These are phyloP conservation scores for Crithidia brevicula DNA, from an alignment of 208 protist species.

Conservation along the genomic window DNA sequence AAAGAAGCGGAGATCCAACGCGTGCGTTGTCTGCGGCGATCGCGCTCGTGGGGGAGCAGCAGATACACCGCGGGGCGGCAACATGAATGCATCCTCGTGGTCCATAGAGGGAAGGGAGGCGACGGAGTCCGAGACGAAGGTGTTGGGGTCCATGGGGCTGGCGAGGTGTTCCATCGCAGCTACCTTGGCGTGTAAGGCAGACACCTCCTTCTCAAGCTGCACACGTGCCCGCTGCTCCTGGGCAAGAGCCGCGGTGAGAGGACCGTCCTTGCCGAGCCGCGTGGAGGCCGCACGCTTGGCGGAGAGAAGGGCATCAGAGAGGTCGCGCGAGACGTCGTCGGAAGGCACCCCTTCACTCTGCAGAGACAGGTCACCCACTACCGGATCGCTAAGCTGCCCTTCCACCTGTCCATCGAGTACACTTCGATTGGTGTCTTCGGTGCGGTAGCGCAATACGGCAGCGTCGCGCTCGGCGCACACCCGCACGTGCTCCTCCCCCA, in stretches of 20 bases:
- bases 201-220: slow-evolving; percentile 17
- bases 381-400: neutral
- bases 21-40: slow-evolving; percentile 28
- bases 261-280: neutral
- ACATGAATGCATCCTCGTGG: neutral
- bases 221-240: slow-evolving; percentile 3
- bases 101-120: neutral
- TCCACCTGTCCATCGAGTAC: neutral
- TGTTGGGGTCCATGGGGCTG: neutral
- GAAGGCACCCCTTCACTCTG: slow-evolving; percentile 12
- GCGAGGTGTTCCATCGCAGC: slow-evolving; percentile 12
- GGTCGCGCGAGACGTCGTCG: slow-evolving; percentile 16
- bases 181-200: slow-evolving; percentile 11
- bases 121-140: neutral
- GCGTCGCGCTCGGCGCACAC: slow-evolving; percentile 20
- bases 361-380: slow-evolving; percentile 15
- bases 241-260: neutral
- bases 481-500: slow-evolving; percentile 18
- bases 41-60: slow-evolving; percentile 24
- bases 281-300: slow-evolving; percentile 2
- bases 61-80: neutral
- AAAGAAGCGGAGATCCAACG: slow-evolving; percentile 33
- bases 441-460: neutral
- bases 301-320: slow-evolving; percentile 28
- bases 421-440: neutral